Evolutionary conservation across 2,329 filamentous ascomycete genomes (phyloP).

Genomic region (Penicillium paneum): DNA sequence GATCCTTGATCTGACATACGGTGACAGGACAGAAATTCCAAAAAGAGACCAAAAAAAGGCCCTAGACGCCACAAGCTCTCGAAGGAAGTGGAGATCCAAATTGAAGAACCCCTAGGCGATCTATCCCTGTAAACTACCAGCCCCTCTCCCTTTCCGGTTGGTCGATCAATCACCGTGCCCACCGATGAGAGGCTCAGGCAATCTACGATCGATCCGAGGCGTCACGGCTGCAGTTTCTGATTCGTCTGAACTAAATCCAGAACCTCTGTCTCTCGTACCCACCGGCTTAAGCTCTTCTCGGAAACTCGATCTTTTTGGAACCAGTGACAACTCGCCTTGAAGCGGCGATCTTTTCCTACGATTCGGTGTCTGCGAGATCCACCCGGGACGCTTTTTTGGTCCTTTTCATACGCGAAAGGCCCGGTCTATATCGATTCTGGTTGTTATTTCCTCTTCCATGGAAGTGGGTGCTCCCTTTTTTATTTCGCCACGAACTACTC

Average conservation of each 20-base stretch:
- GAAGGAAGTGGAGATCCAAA: constrained; percentile 24
- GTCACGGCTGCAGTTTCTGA: not conserved
- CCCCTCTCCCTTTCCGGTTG: constrained; percentile 11
- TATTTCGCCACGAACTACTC: not conserved
- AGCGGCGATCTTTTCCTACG: constrained; percentile 13
- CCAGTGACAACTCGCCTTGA: constrained; percentile 13
- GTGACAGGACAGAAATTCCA: not conserved
- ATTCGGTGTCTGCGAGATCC: constrained; percentile 7
- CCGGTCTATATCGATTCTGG: not conserved
- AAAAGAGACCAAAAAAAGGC: not conserved
- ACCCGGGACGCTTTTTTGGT: not conserved
- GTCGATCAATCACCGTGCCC: constrained; percentile 22
- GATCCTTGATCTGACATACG: constrained; percentile 5
- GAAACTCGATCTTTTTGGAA: constrained; percentile 17
- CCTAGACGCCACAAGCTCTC: constrained; percentile 17
- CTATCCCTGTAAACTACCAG: constrained; percentile 18
- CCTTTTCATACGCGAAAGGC: constrained; percentile 1
- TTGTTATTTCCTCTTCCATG: constrained; percentile 2
- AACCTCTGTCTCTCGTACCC: not conserved
- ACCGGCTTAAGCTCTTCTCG: constrained; percentile 23
- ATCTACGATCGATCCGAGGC: constrained; percentile 18
- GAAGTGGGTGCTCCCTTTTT: not conserved
- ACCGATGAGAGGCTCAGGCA: constrained; percentile 20
- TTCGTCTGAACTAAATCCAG: not conserved
- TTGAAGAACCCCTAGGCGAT: constrained; percentile 22